Evolutionary conservation across 306 rosid species (phyloP), one percentile per base, ranked within the genome.

Genomic region (Aeschynomene evenia): DNA sequence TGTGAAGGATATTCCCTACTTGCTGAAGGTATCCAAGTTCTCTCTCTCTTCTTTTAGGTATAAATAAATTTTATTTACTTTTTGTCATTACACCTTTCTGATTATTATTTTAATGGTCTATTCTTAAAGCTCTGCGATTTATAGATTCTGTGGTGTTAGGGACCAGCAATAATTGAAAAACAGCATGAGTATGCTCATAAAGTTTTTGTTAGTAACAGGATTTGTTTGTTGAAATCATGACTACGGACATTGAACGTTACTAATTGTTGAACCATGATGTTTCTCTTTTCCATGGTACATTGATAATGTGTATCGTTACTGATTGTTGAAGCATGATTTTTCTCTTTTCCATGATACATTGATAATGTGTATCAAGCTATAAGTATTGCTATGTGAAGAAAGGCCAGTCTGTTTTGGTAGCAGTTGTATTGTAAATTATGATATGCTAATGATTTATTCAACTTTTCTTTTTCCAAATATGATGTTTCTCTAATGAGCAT

Each of bases 1-100:
- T 78, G 95, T 90, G 37, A 94, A 94, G 85, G 98, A 90, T 62
- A 83, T 94, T 37, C 88, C 97, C 29, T 80, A 90, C 87, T 77
- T 94, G 79, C 89, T 94, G 52, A 88, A 85, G 97, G 98, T 88
- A 76, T 64, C 58, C 58, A 63, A 12, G 9, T 59, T 61, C 60
- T 62, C 56, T 61, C n/a, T 10, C 10, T 14, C 50, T 45, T 45
- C 9, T 45, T 45, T 34, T 9, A 34, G 6, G 9, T 34, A 34
- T 34, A 34, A 18, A 63, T 57, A 26, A 13, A 20, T 59, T 54
- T 71, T 36, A 18, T 18, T 28, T 73, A 9, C 13, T 15, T 18
- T 63, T 69, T 21, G 42, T 51, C 67, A 33, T 76, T 49, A 70
- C 71, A 69, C 56, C 53, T 0, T 20, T 28, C 51, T 31, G 62